Conservation (phyloP, 768 basidiomycete species). For the Chalciporus pseudorubinellus region DNA sequence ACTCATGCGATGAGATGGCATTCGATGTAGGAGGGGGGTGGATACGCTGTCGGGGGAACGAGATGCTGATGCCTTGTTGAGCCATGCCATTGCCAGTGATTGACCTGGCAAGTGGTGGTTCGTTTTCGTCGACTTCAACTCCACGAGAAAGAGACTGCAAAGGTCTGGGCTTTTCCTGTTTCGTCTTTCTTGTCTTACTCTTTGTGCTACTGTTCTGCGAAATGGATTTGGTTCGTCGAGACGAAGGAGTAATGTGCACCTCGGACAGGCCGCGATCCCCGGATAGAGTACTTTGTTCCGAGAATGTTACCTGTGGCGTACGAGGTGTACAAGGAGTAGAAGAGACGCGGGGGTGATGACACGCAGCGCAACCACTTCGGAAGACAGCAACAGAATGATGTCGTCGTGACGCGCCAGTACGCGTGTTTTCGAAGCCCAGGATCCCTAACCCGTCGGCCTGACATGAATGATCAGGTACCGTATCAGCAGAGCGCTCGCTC, state of each 20-base stretch:
- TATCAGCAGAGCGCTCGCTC: conserved; percentile 3
- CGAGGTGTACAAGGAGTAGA: conserved; percentile 10
- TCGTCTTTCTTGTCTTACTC: conserved; percentile 5
- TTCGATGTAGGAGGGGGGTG: conserved; percentile 14
- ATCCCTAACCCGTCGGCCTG: conserved; percentile 1
- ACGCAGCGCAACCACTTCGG: conserved; percentile 30
- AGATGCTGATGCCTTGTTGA: conserved; percentile 8
- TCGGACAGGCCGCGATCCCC: not conserved
- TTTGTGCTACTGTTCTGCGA: not conserved
- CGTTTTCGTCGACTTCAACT: conserved; percentile 19
- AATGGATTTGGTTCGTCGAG: not conserved
- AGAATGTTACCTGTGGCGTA: conserved; percentile 2
- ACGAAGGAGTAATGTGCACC: not conserved
- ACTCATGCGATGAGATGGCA: not conserved
- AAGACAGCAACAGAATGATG: conserved; percentile 15
- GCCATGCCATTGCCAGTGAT: too few relatives aligned
- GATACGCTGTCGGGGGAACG: conserved; percentile 14
- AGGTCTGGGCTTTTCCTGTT: conserved; percentile 2
- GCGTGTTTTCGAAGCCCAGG: conserved; percentile 16
- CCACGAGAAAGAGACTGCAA: not conserved
- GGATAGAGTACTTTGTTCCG: conserved; percentile 1
- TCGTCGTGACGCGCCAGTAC: conserved; percentile 4
- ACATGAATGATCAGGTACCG: not conserved
- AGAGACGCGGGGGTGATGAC: conserved; percentile 21
- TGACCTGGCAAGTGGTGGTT: conserved; percentile 5